Conservation (phyloP, 2,329 filamentous ascomycete species). For the Podosphaera leucotricha region DNA sequence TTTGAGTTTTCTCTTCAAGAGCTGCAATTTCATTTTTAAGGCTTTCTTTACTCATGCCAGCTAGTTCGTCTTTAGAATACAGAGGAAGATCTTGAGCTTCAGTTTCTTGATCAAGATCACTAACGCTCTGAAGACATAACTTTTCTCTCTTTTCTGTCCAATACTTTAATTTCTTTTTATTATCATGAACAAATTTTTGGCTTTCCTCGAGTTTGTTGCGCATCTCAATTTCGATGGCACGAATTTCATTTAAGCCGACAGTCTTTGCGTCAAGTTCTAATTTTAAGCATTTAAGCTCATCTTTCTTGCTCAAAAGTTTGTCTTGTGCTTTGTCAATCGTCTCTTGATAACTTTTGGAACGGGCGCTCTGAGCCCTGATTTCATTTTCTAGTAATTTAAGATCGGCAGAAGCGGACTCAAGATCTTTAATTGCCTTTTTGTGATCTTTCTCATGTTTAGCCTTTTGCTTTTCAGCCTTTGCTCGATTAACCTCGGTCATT, state of each 20-base stretch:
- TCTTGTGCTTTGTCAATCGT: conserved; percentile 66
- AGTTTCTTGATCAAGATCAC: conserved; percentile 37
- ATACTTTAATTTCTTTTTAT: conserved; percentile 60
- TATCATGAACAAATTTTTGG: conserved; percentile 68
- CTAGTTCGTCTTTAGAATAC: conserved; percentile 50
- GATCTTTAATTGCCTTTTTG: conserved; percentile 55
- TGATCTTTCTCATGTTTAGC: conserved; percentile 68
- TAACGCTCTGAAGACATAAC: conserved; percentile 58
- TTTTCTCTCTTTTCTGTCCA: conserved; percentile 83
- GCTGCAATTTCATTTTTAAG: conserved; percentile 41
- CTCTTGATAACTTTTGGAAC: conserved; percentile 47
- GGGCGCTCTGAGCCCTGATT: conserved; percentile 50
- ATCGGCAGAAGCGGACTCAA: conserved; percentile 47
- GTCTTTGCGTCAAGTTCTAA: conserved; percentile 69
- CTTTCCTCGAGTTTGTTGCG: conserved; percentile 93
- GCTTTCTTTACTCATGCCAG: conserved; percentile 39
- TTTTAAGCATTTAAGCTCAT: conserved; percentile 59
- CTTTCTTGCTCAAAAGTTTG: conserved; percentile 53
- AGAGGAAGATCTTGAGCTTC: conserved; percentile 41
- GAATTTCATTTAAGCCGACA: conserved; percentile 64
- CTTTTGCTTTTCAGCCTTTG: conserved; percentile 83
- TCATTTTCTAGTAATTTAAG: conserved; percentile 59
- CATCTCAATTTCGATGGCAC: conserved; percentile 90
- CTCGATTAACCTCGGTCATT: conserved; percentile 64
- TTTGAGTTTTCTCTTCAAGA: conserved; percentile 56